Evolutionary conservation across 495 filamentous ascomycete genomes (phyloP).

Genomic region (Thermothielavioides terrestris): DNA sequence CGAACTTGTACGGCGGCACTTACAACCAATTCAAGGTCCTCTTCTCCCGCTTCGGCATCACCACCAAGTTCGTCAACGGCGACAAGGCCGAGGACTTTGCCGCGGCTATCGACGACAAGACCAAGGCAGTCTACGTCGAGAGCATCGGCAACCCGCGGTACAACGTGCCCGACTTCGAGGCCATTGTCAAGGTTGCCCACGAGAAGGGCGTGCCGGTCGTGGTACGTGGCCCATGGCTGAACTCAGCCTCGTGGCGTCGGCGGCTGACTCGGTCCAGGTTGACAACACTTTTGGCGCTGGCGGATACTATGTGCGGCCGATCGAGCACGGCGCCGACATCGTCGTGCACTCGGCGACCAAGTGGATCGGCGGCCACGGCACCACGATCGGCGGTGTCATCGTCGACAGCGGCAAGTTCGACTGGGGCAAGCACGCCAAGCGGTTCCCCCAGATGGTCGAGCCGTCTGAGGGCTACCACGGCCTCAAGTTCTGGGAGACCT

Average conservation of each 20-base stretch:
- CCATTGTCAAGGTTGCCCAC: constrained; percentile 70
- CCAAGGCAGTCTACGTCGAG: constrained; percentile 94
- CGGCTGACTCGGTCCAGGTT: constrained; percentile 40
- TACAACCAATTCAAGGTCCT: constrained; percentile 98
- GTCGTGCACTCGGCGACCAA: constrained; percentile 95
- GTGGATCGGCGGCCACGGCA: constrained; percentile 98
- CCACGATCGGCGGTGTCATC: constrained; percentile 85
- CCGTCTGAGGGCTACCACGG: constrained; percentile 92
- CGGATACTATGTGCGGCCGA: constrained; percentile 81
- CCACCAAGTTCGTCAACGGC: constrained; percentile 80
- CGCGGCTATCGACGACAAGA: constrained; percentile 84
- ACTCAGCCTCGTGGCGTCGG: not conserved
- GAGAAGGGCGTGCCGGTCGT: constrained; percentile 77
- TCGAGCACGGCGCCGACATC: constrained; percentile 90
- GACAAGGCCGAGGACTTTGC: constrained; percentile 79
- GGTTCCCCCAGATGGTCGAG: constrained; percentile 91
- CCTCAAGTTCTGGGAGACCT: constrained; percentile 94
- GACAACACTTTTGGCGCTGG: constrained; percentile 98
- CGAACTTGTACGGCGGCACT: constrained; percentile 91
- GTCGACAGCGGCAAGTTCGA: constrained; percentile 93
- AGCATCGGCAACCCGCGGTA: constrained; percentile 93
- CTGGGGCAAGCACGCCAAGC: constrained; percentile 80
- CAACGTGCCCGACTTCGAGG: constrained; percentile 86
- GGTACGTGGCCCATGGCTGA: constrained; percentile 39
- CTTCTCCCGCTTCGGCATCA: constrained; percentile 77